phyloP scores from a whole-genome alignment of 2,329 filamentous ascomycete species.

The Nannizziopsis arthrosporioides region DNA sequence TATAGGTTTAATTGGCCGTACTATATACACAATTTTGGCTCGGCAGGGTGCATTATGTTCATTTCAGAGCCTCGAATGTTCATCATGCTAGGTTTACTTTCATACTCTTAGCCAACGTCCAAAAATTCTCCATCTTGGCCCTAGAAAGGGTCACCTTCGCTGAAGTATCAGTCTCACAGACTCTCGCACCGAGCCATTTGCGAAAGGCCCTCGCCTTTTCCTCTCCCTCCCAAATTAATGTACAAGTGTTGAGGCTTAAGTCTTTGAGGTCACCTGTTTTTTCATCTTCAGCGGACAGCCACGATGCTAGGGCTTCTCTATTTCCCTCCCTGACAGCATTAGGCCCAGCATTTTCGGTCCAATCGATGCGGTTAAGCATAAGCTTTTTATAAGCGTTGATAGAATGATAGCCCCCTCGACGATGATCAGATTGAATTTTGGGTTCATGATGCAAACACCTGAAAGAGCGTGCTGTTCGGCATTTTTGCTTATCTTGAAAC shows the following conservation, averaged over 20 bases:
- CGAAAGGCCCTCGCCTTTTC: slow-evolving; percentile 68
- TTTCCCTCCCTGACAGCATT: slow-evolving; percentile 46
- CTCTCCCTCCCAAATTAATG: slow-evolving; percentile 82
- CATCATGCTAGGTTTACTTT: slow-evolving; percentile 24
- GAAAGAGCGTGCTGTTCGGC: slow-evolving; percentile 80
- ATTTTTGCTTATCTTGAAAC: slow-evolving; percentile 86
- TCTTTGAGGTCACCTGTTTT: slow-evolving; percentile 63
- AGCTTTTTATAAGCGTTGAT: slow-evolving; percentile 81
- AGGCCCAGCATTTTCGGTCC: slow-evolving; percentile 76
- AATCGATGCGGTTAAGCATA: slow-evolving; percentile 87
- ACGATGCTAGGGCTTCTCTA: slow-evolving; percentile 51
- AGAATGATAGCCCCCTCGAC: slow-evolving; percentile 83
- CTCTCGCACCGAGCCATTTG: slow-evolving; percentile 68
- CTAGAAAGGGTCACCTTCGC: slow-evolving; percentile 68
- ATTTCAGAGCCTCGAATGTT: neutral
- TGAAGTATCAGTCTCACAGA: slow-evolving; percentile 87
- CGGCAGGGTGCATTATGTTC: neutral
- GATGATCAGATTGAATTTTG: slow-evolving; percentile 75
- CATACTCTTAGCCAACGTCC: slow-evolving; percentile 69
- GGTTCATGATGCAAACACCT: slow-evolving; percentile 84
- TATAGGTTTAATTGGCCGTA: neutral
- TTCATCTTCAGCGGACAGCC: slow-evolving; percentile 70
- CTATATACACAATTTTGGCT: neutral
- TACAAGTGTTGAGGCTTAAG: slow-evolving; percentile 68
- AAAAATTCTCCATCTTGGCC: slow-evolving; percentile 89